Evolutionary conservation across 73 alveolate species (phyloP).

Genomic region (Urostyla sp.): DNA sequence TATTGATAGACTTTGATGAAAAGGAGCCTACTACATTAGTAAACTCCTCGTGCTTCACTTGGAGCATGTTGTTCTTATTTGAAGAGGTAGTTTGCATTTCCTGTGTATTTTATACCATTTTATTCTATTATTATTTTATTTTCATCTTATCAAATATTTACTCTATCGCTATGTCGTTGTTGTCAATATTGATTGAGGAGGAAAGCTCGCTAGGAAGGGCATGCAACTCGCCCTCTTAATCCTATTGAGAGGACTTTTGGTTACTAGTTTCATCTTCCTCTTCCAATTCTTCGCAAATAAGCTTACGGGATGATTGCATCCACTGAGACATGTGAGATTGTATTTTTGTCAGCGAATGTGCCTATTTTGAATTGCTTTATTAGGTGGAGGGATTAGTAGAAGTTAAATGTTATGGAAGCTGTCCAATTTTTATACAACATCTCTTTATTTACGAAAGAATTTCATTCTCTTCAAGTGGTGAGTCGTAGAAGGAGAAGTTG

Average conservation of each 20-base stretch:
- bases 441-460: constrained; percentile 15
- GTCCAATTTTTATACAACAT: constrained; percentile 34
- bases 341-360: neutral
- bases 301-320: constrained; percentile 12
- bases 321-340: constrained; percentile 30
- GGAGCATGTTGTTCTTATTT: constrained; percentile 1
- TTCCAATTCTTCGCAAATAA: constrained; percentile 37
- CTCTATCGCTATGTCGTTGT: neutral
- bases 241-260: constrained; percentile 19
- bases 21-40: constrained; percentile 42
- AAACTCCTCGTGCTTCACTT: constrained; percentile 6
- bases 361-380: constrained; percentile 9
- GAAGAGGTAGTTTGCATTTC: neutral
- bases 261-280: constrained; percentile 44
- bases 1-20: constrained; percentile 24
- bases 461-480: constrained; percentile 45
- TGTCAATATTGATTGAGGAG: constrained; percentile 9
- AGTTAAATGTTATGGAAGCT: constrained; percentile 31
- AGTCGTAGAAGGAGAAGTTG: constrained; percentile 46
- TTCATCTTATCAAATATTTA: neutral
- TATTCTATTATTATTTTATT: neutral
- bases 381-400: constrained; percentile 20
- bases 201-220: constrained; percentile 34
- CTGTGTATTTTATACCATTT: neutral
- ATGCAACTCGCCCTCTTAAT: constrained; percentile 18